Percentiles rank a stretch among this genome's conserved stretches.
These are phyloP conservation scores for Maudiozyma barnettii DNA, from an alignment of 805 yeast species.

Conservation along the genomic window DNA sequence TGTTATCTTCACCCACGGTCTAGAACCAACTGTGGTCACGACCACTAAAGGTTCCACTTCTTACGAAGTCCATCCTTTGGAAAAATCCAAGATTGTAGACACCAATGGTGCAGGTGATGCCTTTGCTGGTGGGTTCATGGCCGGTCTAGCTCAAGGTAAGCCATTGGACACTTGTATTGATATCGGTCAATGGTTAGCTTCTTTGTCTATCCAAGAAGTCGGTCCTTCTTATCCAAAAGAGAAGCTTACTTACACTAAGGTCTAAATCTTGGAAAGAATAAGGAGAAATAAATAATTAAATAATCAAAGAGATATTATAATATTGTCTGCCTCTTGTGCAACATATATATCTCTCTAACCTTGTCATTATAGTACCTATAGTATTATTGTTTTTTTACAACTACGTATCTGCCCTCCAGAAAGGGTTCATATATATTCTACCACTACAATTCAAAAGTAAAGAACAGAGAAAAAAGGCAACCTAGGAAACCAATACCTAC, in stretches of 20 bases:
- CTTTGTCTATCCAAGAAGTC: conserved; percentile 79
- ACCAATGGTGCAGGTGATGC: conserved; percentile 99
- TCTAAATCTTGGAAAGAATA: conserved; percentile 3
- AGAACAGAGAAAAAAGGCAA: too few species aligned
- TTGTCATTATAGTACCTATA: too few species aligned
- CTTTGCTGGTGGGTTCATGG: conserved; percentile 91
- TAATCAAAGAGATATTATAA: too few species aligned
- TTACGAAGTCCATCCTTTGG: conserved; percentile 66
- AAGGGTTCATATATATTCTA: too few species aligned
- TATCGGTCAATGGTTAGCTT: conserved; percentile 95
- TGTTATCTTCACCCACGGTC: conserved; percentile 92
- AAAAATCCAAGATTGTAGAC: conserved; percentile 61
- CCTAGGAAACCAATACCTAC: too few species aligned
- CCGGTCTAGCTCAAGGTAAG: conserved; percentile 73
- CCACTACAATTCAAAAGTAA: too few species aligned
- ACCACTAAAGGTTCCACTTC: conserved; percentile 40
- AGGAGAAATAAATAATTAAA: background rate
- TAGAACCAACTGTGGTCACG: conserved; percentile 80
- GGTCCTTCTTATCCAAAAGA: conserved; percentile 82
- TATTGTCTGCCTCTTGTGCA: too few species aligned
- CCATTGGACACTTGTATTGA: conserved; percentile 52
- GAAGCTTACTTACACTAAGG: conserved; percentile 31
- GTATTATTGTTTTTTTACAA: too few species aligned
- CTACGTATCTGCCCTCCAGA: too few species aligned
- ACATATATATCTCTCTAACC: too few species aligned